Evolutionary conservation across 2,329 filamentous ascomycete species (phyloP).

Genomic region (Botrytis sinoallii): DNA sequence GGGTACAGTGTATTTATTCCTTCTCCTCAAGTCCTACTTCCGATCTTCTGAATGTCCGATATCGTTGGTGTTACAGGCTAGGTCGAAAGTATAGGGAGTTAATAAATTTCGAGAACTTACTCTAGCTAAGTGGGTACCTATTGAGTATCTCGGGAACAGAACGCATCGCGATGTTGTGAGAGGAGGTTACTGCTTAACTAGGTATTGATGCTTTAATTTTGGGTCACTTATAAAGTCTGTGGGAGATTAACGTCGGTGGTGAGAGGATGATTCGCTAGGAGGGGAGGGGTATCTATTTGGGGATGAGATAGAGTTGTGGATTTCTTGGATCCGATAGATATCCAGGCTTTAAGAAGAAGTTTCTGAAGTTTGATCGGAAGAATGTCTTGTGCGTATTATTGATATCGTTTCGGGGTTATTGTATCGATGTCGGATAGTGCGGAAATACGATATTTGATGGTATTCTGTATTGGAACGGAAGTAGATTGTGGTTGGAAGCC

Average conservation of each 20-base stretch:
- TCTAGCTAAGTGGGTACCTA: background rate
- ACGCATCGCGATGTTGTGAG: rapidly evolving
- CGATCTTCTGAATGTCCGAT: rapidly evolving
- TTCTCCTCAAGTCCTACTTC: no score
- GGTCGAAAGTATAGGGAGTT: no score
- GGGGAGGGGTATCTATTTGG: background rate
- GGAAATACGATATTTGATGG: background rate
- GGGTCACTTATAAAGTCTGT: background rate
- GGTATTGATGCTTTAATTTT: background rate
- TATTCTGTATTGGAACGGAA: background rate
- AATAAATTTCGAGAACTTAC: background rate
- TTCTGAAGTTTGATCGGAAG: no score
- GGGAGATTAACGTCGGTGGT: background rate
- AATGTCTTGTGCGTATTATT: background rate
- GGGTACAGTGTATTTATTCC: no score
- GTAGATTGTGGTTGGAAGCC: background rate
- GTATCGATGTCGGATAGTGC: no score
- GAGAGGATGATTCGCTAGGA: background rate
- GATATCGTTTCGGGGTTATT: background rate
- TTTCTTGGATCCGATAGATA: background rate
- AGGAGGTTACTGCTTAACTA: background rate
- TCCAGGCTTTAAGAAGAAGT: rapidly evolving
- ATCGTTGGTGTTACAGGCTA: no score
- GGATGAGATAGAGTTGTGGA: background rate
- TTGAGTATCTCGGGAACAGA: background rate